Percentiles rank a stretch among this genome's conserved stretches.
phyloP scores from a whole-genome alignment of 2,329 filamentous ascomycete species.

The Venturiaceae sp. region DNA sequence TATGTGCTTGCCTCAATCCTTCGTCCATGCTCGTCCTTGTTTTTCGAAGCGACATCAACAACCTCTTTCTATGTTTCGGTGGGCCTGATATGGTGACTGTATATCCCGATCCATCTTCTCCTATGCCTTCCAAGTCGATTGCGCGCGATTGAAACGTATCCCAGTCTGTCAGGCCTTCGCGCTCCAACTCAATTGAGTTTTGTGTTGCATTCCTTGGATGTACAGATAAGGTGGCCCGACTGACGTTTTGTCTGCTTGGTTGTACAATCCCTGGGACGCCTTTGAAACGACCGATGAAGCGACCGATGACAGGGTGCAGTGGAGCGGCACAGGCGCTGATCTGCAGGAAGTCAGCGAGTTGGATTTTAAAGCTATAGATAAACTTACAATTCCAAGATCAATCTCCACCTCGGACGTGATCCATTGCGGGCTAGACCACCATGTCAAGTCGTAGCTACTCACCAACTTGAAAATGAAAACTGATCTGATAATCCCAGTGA shows the following conservation, averaged over 20 bases:
- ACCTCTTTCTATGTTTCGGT: background rate
- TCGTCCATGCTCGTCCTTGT: no score
- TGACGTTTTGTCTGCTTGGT: no score
- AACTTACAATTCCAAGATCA: slow-evolving; percentile 33
- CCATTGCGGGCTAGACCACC: slow-evolving; percentile 35
- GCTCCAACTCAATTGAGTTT: background rate
- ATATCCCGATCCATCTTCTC: slow-evolving; percentile 5
- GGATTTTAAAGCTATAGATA: background rate
- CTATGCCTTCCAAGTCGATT: slow-evolving; percentile 4
- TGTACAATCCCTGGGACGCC: no score
- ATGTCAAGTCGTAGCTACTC: slow-evolving; percentile 31
- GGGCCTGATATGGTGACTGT: slow-evolving; percentile 2
- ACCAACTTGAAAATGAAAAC: slow-evolving; percentile 33
- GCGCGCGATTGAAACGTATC: background rate
- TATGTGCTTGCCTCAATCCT: no score
- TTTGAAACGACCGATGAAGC: no score
- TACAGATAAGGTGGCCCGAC: no score
- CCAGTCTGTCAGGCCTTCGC: background rate
- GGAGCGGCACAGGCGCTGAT: slow-evolving; percentile 9
- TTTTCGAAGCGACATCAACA: background rate
- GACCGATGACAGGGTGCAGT: background rate
- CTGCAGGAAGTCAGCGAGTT: slow-evolving; percentile 1
- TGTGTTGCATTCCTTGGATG: no score
- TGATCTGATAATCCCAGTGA: slow-evolving; percentile 31
- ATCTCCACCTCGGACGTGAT: slow-evolving; percentile 35